Conservation (phyloP, 345 rosid species). For the Eucalyptus polyanthemos region DNA sequence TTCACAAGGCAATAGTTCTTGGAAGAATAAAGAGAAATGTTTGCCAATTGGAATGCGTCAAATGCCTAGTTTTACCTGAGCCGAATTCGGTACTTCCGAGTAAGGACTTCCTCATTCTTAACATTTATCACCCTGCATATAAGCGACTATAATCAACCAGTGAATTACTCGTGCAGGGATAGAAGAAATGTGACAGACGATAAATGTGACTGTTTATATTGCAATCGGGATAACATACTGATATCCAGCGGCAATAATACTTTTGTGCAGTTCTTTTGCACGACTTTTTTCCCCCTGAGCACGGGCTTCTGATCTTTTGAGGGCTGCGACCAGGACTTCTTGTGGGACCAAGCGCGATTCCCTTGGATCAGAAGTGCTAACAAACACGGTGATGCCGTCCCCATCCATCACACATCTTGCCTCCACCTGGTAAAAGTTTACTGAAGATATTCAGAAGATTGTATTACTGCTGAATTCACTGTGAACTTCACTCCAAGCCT, state of each 20-base stretch:
- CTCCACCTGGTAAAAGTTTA: slow-evolving; percentile 48
- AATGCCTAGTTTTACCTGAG: slow-evolving; percentile 20
- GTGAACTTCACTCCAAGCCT: neutral
- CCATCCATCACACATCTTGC: slow-evolving; percentile 71
- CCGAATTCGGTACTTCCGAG: slow-evolving; percentile 61
- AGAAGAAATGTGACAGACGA: neutral
- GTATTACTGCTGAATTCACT: neutral
- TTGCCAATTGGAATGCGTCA: neutral
- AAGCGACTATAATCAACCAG: neutral
- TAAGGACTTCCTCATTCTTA: slow-evolving; percentile 55
- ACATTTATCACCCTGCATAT: slow-evolving; percentile 24
- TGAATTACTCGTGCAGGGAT: neutral
- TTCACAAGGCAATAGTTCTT: neutral
- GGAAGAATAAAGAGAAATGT: neutral
- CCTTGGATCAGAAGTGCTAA: slow-evolving; percentile 34
- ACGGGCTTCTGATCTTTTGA: slow-evolving; percentile 45
- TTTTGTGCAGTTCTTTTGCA: slow-evolving; percentile 56
- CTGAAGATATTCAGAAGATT: neutral
- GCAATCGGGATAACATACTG: slow-evolving; percentile 16
- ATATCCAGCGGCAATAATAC: slow-evolving; percentile 57
- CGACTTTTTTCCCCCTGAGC: slow-evolving; percentile 34
- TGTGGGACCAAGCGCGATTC: slow-evolving; percentile 55
- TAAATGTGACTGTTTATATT: neutral
- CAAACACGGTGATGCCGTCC: slow-evolving; percentile 65
- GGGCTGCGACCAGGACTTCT: slow-evolving; percentile 45